Evolutionary conservation across 2,329 filamentous ascomycete genomes (phyloP), one percentile per base, ranked within the genome.

Genomic region (Drechslerella coelobrocha): DNA sequence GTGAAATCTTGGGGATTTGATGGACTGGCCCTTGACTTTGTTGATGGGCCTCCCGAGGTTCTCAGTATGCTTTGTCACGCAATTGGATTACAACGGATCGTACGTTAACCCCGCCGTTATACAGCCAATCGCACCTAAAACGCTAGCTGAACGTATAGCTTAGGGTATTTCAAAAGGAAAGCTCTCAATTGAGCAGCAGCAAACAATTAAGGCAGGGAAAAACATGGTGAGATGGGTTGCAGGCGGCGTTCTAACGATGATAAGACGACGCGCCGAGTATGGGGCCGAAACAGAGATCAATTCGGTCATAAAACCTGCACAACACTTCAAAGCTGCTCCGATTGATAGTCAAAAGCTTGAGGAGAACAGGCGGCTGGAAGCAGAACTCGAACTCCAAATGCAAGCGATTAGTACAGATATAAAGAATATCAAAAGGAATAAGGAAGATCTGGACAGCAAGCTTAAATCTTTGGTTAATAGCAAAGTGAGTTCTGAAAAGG

Each of bases 41-140:
- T 99, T 4, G 84, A 88, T 31, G 94, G 93, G 0, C 95, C 95
- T 0, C 86, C 88, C 0, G 84, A 90, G 1, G 90, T 99, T 1
- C 81, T 97, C 31, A 89, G 91, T 5, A 94, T 96, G 89, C 84
- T 99, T 21, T 97, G 92, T 78, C 84, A 86, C 10, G 88, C 45
- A 19, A 17, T 57, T 5, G 23, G 6, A 2, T 24, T 69, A 1
- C 43, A 69, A n/a, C 41, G 53, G 41, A 61, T 69, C 31, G 65
- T 69, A 39, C 21, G 63, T 57, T 37, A 12, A 8, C n/a, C 21
- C 5, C 7, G 27, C n/a, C 19, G 2, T 51, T 5, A 19, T 1
- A 45, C 41, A 17, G 43, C 7, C 12, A 90, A 74, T 85, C 84
- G 65, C 86, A 96, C 75, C 81, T 82, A 12, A 24, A 1, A 29